Evolutionary conservation across 1,284 basidiomycete genomes (phyloP).

Genomic region (Cutaneotrichosporon sp.): DNA sequence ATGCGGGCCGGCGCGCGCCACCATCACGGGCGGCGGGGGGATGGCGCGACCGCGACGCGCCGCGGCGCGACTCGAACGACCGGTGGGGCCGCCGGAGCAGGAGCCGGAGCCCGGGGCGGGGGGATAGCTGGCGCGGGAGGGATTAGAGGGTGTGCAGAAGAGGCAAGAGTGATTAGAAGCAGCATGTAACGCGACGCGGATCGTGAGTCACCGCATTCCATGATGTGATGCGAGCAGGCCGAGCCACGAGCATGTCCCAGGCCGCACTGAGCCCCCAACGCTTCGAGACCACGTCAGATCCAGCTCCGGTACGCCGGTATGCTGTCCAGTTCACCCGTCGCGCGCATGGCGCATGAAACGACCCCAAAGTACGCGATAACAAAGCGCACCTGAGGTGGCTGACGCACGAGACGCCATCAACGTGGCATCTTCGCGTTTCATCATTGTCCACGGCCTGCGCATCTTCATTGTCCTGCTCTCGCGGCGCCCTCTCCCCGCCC

Average conservation of each 20-base stretch:
- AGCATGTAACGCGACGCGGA: background rate
- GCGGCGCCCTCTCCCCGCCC: background rate
- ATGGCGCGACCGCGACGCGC: background rate
- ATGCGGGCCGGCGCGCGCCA: background rate
- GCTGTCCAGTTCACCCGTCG: too few species aligned
- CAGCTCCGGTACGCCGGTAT: too few species aligned
- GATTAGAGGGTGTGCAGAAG: background rate
- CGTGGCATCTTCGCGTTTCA: background rate
- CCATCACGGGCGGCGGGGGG: too few species aligned
- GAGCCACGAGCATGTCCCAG: too few species aligned
- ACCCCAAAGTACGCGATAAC: background rate
- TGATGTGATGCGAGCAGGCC: too few species aligned
- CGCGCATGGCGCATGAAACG: background rate
- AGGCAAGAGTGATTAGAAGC: too few species aligned
- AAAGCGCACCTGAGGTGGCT: background rate
- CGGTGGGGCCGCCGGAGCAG: conserved; percentile 9
- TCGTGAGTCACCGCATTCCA: background rate
- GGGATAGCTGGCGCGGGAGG: conserved; percentile 16
- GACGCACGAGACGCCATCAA: background rate
- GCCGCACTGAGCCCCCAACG: too few species aligned
- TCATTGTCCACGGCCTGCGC: background rate
- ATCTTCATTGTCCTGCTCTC: background rate
- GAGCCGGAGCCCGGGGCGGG: conserved; percentile 22
- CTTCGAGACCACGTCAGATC: too few species aligned
- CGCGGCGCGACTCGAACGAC: conserved; percentile 8